phyloP scores from a whole-genome alignment of 495 filamentous ascomycete species.

The Aspergillus incahuasiensis region DNA sequence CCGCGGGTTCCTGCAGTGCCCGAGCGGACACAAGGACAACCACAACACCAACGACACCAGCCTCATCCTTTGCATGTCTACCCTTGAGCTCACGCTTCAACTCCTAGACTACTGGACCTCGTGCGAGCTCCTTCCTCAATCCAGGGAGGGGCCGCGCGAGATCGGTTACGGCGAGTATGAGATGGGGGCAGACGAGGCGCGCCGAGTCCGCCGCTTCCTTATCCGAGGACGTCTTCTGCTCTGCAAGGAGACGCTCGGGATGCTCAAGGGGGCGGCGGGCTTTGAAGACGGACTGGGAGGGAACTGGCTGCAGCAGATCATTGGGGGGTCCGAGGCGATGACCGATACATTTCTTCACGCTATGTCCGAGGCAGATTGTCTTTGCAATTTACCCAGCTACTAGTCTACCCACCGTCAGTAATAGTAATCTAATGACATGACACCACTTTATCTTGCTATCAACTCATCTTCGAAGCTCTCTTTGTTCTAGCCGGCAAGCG shows the following conservation, averaged over 20 bases:
- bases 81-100: conserved; percentile 32
- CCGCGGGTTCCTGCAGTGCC: conserved; percentile 35
- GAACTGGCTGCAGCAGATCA: conserved; percentile 30
- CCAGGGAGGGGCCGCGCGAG: conserved; percentile 5
- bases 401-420: not conserved
- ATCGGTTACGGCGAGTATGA: conserved; percentile 41
- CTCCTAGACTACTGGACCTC: conserved; percentile 35
- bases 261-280: conserved; percentile 19
- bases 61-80: conserved; percentile 29
- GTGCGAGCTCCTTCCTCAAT: conserved; percentile 20
- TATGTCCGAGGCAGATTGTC: conserved; percentile 27
- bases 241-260: conserved; percentile 27
- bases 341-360: conserved; percentile 32
- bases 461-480: not conserved
- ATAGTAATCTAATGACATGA: conserved; percentile 5
- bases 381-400: conserved; percentile 21
- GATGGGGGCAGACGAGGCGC: conserved; percentile 31
- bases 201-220: conserved; percentile 30
- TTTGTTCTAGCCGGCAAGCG: not conserved
- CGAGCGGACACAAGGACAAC: conserved; percentile 32
- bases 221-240: conserved; percentile 28
- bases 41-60: conserved; percentile 29
- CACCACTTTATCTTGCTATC: not conserved
- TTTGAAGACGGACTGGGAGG: conserved; percentile 7
- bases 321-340: conserved; percentile 32